These are phyloP conservation scores for Trichophyton schoenleinii DNA, from an alignment of 2,329 filamentous ascomycete species.

Conservation along the genomic window DNA sequence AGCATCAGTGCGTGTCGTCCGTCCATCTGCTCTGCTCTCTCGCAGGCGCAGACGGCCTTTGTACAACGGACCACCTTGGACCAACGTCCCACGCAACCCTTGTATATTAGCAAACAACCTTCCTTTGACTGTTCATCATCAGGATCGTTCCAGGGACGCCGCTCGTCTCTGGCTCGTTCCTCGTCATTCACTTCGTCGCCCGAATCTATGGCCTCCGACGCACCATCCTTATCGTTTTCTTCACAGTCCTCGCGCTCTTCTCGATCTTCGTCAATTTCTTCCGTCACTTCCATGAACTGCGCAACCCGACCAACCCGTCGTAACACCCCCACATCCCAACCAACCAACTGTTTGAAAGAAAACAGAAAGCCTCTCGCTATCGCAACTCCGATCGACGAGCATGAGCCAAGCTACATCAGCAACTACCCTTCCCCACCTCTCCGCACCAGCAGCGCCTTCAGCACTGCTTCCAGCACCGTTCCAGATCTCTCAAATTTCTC, in stretches of 20 bases:
- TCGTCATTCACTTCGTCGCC: conserved; percentile 44
- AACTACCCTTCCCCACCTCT: conserved; percentile 18
- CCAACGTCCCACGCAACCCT: conserved; percentile 27
- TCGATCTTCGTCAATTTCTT: conserved; percentile 39
- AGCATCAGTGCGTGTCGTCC: conserved; percentile 41
- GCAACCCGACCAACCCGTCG: conserved; percentile 29
- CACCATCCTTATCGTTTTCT: conserved; percentile 41
- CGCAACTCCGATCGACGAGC: conserved; percentile 29
- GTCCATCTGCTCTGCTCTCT: conserved; percentile 49
- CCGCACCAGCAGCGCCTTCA: conserved; percentile 17
- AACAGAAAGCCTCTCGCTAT: conserved; percentile 25
- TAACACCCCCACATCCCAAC: conserved; percentile 19
- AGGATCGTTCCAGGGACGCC: conserved; percentile 29
- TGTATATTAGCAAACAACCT: conserved; percentile 26
- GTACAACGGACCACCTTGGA: conserved; percentile 46
- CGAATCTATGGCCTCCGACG: conserved; percentile 53
- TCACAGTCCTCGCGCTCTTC: conserved; percentile 34
- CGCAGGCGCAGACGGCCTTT: conserved; percentile 42
- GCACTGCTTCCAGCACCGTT: conserved; percentile 16
- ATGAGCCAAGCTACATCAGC: conserved; percentile 20
- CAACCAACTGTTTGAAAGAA: conserved; percentile 25
- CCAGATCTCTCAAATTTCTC: conserved; percentile 27
- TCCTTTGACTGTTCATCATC: conserved; percentile 35
- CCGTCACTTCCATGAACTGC: conserved; percentile 26
- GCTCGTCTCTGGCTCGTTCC: conserved; percentile 39